A percentile compares a stretch with the other conserved stretches of the same genome.
Conservation (phyloP, 768 basidiomycete species). For the Pulveroboletus frians region DNA sequence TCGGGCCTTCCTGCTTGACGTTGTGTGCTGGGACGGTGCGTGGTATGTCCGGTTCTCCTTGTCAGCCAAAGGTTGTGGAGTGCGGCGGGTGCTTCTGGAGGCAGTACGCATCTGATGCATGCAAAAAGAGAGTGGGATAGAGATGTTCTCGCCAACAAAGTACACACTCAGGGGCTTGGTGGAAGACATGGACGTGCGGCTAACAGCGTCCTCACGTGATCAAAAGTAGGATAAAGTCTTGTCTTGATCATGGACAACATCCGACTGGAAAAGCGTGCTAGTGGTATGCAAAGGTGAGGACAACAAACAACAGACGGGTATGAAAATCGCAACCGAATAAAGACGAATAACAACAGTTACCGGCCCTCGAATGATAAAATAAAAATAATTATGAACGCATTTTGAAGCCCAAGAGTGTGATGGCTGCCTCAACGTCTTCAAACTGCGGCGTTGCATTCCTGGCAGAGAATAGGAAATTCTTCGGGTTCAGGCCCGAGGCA, state of each 20-base stretch:
- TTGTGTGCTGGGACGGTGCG: background rate
- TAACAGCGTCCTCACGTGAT: conserved; percentile 22
- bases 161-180: conserved; percentile 1
- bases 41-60: conserved; percentile 16
- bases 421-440: conserved; percentile 35
- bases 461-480: conserved; percentile 1
- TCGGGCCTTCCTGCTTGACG: conserved; percentile 26
- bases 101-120: conserved; percentile 22
- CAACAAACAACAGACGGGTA: conserved; percentile 8
- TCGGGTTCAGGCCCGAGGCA: conserved; percentile 1
- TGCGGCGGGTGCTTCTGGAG: conserved; percentile 26
- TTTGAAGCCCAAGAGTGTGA: conserved; percentile 34
- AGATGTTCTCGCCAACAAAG: background rate
- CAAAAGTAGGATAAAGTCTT: background rate
- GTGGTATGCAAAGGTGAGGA: conserved; percentile 7
- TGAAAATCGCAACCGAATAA: conserved; percentile 15
- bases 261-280: background rate
- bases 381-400: conserved; percentile 7
- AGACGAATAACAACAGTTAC: conserved; percentile 17
- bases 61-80: conserved; percentile 4
- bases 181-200: conserved; percentile 12
- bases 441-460: conserved; percentile 13
- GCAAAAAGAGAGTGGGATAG: conserved; percentile 22
- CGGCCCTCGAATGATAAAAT: background rate
- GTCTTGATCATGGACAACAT: background rate